phyloP scores from a whole-genome alignment of 1,139 yeast species.

The Keqinozyma sinolaborantium region DNA sequence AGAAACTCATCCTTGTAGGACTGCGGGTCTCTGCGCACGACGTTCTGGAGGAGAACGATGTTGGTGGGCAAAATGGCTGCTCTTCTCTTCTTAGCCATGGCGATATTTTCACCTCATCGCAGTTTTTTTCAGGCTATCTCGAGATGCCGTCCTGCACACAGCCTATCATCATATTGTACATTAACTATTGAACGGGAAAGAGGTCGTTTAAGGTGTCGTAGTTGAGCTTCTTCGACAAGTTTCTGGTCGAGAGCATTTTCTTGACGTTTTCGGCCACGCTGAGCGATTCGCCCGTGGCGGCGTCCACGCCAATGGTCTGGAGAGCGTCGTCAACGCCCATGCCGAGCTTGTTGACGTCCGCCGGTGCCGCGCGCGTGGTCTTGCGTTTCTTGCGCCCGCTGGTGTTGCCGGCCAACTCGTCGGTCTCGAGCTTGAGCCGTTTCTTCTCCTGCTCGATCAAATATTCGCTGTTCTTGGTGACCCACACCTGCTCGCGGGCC shows the following conservation, averaged over 20 bases:
- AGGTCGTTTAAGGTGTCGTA: slow-evolving; percentile 72
- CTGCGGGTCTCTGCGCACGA: slow-evolving; percentile 89
- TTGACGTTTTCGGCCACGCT: slow-evolving; percentile 75
- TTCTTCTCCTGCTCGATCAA: slow-evolving; percentile 82
- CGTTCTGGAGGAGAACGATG: slow-evolving; percentile 84
- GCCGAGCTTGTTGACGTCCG: slow-evolving; percentile 9
- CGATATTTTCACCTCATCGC: slow-evolving; percentile 4
- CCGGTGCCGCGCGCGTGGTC: slow-evolving; percentile 15
- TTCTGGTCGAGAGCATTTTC: slow-evolving; percentile 63
- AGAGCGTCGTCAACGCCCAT: slow-evolving; percentile 38
- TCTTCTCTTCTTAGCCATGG: slow-evolving; percentile 84
- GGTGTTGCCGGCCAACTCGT: slow-evolving; percentile 73
- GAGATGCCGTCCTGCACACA: slow-evolving; percentile 1
- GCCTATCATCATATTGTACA: background rate
- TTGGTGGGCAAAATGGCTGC: slow-evolving; percentile 91
- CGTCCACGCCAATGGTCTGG: slow-evolving; percentile 39
- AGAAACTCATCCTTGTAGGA: slow-evolving; percentile 91
- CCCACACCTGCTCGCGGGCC: slow-evolving; percentile 80
- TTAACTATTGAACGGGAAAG: slow-evolving; percentile 23
- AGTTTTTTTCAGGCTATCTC: background rate
- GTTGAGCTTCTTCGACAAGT: slow-evolving; percentile 83
- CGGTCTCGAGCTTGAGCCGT: slow-evolving; percentile 81
- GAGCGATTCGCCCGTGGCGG: slow-evolving; percentile 36
- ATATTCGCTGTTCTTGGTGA: slow-evolving; percentile 82
- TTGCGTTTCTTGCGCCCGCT: slow-evolving; percentile 40